A percentile compares a stretch with the other conserved stretches of the same genome.
Evolutionary conservation across 805 yeast genomes (phyloP).

Genomic region (Saturnispora sekii): DNA sequence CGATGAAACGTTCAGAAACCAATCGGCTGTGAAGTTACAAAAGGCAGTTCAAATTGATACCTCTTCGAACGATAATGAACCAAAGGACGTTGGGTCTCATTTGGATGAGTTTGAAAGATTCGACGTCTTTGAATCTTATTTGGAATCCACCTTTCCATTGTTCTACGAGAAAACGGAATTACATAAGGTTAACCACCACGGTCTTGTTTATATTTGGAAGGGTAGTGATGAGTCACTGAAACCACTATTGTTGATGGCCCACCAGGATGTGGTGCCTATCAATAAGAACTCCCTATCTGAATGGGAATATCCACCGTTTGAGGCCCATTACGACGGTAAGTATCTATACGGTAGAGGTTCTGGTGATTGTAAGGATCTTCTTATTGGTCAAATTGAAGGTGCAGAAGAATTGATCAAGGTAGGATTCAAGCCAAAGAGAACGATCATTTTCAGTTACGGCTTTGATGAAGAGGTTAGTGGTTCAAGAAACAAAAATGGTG

Average conservation of each 20-base stretch:
- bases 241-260: constrained; percentile 40
- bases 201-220: constrained; percentile 35
- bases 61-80: constrained; percentile 46
- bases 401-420: constrained; percentile 22
- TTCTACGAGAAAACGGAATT: constrained; percentile 27
- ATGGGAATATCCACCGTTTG: constrained; percentile 33
- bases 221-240: constrained; percentile 31
- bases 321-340: constrained; percentile 30
- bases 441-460: constrained; percentile 38
- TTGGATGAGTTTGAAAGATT: constrained; percentile 35
- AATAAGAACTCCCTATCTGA: constrained; percentile 30
- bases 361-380: constrained; percentile 35
- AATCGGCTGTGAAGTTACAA: constrained; percentile 36
- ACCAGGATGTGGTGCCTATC: constrained; percentile 45
- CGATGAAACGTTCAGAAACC: constrained; percentile 29
- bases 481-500: constrained; percentile 26
- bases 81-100: constrained; percentile 36
- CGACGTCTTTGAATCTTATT: constrained; percentile 29
- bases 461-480: constrained; percentile 43
- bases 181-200: constrained; percentile 34
- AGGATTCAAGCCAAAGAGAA: constrained; percentile 34
- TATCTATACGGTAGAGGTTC: constrained; percentile 33
- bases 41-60: constrained; percentile 62
- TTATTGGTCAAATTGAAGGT: constrained; percentile 32
- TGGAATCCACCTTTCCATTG: constrained; percentile 33